Conservation (phyloP, 2,329 filamentous ascomycete genomes). For the Curvularia verruculosa region DNA sequence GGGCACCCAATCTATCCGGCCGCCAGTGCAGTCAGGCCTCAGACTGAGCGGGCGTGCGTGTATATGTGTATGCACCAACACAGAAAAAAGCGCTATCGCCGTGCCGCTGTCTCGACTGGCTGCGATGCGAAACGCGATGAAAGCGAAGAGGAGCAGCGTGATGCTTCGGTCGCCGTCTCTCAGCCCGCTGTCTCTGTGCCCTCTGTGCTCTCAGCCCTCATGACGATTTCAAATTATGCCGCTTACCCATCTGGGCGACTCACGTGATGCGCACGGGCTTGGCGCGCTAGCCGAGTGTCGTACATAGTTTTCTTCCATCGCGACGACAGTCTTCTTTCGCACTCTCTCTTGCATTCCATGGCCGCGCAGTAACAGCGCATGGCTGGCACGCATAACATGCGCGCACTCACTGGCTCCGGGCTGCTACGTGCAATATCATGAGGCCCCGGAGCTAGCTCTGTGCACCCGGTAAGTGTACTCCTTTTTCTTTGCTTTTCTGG, state of each 20-base stretch:
- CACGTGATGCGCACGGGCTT: conserved; percentile 17
- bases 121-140: background rate
- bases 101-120: background rate
- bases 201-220: conserved; percentile 2
- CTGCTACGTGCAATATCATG: conserved; percentile 6
- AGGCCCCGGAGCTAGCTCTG: conserved; percentile 9
- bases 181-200: too few relatives aligned
- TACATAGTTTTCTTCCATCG: conserved; percentile 33
- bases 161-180: background rate
- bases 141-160: too few relatives aligned
- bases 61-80: conserved; percentile 1
- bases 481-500: conserved; percentile 34
- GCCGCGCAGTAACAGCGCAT: background rate
- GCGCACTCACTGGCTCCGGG: conserved; percentile 11
- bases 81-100: background rate
- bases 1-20: conserved; percentile 25
- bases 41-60: background rate
- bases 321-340: conserved; percentile 17
- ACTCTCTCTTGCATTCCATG: conserved; percentile 1
- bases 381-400: conserved; percentile 1
- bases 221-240: conserved; percentile 19
- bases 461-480: conserved; percentile 10
- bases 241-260: conserved; percentile 10
- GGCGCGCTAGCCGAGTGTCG: conserved; percentile 24
- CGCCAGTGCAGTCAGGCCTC: conserved; percentile 7